These are phyloP conservation scores for Zoysia japonica DNA, from an alignment of 176 grass and related monocot genomes.

Conservation along the genomic window DNA sequence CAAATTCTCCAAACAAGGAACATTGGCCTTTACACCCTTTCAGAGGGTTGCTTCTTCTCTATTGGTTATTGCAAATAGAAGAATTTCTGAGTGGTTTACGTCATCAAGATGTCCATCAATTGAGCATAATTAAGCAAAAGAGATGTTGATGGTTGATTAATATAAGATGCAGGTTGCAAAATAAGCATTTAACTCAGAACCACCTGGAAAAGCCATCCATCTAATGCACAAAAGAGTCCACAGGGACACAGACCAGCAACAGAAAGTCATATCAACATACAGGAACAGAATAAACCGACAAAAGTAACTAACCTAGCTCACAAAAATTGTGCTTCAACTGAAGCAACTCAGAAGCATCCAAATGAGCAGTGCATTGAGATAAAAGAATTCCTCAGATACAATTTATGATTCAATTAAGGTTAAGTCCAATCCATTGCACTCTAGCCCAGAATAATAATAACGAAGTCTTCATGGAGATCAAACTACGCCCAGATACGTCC, in stretches of 20 bases:
- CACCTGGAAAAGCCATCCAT: not conserved
- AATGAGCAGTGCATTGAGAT: slow-evolving; percentile 23
- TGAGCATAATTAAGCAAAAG: not conserved
- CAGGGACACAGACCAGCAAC: not conserved
- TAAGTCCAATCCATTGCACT: not conserved
- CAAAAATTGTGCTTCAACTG: slow-evolving; percentile 19
- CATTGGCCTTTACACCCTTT: slow-evolving; percentile 17
- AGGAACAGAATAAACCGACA: not conserved
- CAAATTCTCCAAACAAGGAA: slow-evolving; percentile 6
- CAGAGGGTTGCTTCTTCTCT: not conserved
- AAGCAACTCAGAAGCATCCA: not conserved
- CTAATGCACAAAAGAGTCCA: not conserved
- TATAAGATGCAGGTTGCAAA: not conserved
- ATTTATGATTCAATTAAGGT: not conserved
- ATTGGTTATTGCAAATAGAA: not conserved
- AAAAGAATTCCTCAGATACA: not conserved
- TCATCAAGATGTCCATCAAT: not conserved
- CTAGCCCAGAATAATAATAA: not conserved
- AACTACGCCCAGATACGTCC: not conserved
- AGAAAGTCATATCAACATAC: not conserved
- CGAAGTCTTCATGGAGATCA: not conserved
- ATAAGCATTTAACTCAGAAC: not conserved
- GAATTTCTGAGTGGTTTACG: not conserved
- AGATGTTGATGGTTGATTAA: not conserved
- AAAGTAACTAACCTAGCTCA: not conserved